Conservation (phyloP, 2,329 filamentous ascomycete genomes). For the Clonostachys solani region DNA sequence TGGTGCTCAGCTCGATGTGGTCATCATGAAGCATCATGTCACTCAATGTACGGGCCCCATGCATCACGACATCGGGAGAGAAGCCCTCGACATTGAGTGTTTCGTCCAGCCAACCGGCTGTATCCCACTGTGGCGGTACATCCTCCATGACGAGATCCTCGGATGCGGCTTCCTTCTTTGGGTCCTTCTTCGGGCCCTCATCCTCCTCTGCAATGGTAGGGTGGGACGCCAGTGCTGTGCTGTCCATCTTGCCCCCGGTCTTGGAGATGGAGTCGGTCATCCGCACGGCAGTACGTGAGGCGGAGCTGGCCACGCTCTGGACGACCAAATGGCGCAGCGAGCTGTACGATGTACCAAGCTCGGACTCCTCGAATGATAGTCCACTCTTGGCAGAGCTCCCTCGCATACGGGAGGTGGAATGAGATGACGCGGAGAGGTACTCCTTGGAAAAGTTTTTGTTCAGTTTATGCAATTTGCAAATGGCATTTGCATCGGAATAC, state of each 20-base stretch:
- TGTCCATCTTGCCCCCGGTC: neutral
- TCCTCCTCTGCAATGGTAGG: neutral
- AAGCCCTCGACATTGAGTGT: slow-evolving; percentile 18
- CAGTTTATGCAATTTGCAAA: neutral
- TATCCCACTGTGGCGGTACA: slow-evolving; percentile 15
- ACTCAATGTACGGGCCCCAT: slow-evolving; percentile 20
- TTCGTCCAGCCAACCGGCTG: slow-evolving; percentile 18
- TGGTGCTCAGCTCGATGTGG: slow-evolving; percentile 23
- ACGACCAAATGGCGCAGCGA: slow-evolving; percentile 18
- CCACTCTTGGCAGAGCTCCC: neutral
- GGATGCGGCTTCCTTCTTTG: too few relatives aligned
- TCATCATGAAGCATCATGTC: slow-evolving; percentile 27
- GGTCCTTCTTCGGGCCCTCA: too few relatives aligned
- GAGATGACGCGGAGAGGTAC: too few relatives aligned
- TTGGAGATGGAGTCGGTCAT: slow-evolving; percentile 1
- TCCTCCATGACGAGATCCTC: slow-evolving; percentile 9
- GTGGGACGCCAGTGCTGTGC: neutral
- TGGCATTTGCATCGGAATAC: neutral
- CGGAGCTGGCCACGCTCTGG: slow-evolving; percentile 19
- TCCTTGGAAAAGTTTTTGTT: too few relatives aligned
- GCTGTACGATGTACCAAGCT: slow-evolving; percentile 15
- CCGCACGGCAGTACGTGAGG: slow-evolving; percentile 19
- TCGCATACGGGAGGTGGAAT: too few relatives aligned
- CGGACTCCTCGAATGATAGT: slow-evolving; percentile 14
- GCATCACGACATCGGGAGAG: slow-evolving; percentile 17